These are phyloP conservation scores for Microcera coccophila DNA, from an alignment of 2,329 filamentous ascomycete genomes.

Conservation along the genomic window DNA sequence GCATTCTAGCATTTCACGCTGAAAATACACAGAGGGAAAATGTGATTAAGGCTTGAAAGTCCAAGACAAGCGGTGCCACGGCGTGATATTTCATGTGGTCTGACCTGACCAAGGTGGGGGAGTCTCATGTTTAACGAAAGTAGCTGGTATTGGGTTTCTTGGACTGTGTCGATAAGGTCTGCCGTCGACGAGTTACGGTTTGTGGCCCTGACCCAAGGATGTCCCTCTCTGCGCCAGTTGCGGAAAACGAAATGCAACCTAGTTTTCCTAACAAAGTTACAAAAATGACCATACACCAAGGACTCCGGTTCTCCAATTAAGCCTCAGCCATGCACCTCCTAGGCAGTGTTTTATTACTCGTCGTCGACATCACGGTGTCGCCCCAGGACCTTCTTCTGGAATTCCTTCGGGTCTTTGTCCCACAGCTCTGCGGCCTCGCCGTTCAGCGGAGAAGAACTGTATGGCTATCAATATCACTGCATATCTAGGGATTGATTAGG, in stretches of 20 bases:
- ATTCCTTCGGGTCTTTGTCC: conserved; percentile 83
- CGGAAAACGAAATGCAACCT: conserved; percentile 32
- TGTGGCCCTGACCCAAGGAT: conserved; percentile 21
- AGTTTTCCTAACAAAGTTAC: conserved; percentile 32
- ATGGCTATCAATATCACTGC: conserved; percentile 17
- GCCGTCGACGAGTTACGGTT: conserved; percentile 24
- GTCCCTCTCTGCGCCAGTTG: conserved; percentile 15
- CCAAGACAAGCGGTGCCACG: conserved; percentile 23
- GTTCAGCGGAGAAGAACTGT: conserved; percentile 86
- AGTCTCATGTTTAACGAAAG: conserved; percentile 20
- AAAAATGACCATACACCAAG: conserved; percentile 29
- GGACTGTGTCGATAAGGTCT: conserved; percentile 25
- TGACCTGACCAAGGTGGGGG: conserved; percentile 12
- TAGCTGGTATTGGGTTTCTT: conserved; percentile 17
- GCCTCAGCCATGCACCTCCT: conserved; percentile 18
- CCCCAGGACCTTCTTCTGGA: conserved; percentile 69
- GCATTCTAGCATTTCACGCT: conserved; percentile 43
- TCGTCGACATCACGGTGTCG: conserved; percentile 63
- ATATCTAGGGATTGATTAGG: neutral
- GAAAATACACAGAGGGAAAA: conserved; percentile 36
- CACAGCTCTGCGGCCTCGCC: conserved; percentile 94
- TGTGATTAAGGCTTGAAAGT: conserved; percentile 34
- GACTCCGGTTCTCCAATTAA: conserved; percentile 43
- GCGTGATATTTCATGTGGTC: conserved; percentile 22
- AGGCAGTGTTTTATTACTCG: conserved; percentile 40